Evolutionary conservation across 2,329 filamentous ascomycete species (phyloP), one percentile per base, ranked within the genome.

Genomic region (Purpureocillium lavendulum): DNA sequence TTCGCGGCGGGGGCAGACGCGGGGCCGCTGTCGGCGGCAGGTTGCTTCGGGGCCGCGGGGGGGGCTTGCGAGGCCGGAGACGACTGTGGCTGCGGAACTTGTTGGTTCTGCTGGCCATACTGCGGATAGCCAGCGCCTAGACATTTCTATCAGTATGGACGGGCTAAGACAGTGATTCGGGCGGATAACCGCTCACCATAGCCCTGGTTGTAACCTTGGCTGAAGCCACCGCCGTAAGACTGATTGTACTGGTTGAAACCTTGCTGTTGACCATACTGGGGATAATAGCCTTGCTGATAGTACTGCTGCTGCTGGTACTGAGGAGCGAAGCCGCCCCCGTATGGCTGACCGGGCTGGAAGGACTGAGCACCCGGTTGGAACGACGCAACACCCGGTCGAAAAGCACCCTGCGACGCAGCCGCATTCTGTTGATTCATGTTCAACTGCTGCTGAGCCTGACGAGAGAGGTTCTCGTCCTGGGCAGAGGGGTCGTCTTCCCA

Each of bases 401-500:
- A 72, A 47, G 67, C 64, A 43, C 65, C 69, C 45, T 62, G 64
- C 42, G 64, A 67, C 43, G 60, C 60, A 47, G 57, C 61, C 48
- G 59, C 62, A 49, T 64, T 65, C 47, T 65, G 62, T 39, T 70
- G 69, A 60, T 83, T 84, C 56, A 89, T 60, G 61, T 87, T 87
- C 62, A 88, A 74, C 60, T 84, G 81, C 61, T 83, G 78, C 53
- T 83, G 77, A 30, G 84, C 68, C 70, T 89, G 85, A 54, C 80
- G 80, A 46, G 85, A 77, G 62, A 94, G 78, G 60, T 77, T 77
- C 53, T 86, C 83, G 54, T 89, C 83, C 70, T 87, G 82, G 47
- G 78, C 80, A 40, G 82, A 72, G 55, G 82, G 80, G 56, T 89
- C 86, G 57, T 94, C 87, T 68, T 97, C 89, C 86, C 92, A 97